A percentile compares a stretch with the other conserved stretches of the same genome.
Evolutionary conservation across 106 monocot genomes (phyloP).

Genomic region (Dactylorhiza incarnata): DNA sequence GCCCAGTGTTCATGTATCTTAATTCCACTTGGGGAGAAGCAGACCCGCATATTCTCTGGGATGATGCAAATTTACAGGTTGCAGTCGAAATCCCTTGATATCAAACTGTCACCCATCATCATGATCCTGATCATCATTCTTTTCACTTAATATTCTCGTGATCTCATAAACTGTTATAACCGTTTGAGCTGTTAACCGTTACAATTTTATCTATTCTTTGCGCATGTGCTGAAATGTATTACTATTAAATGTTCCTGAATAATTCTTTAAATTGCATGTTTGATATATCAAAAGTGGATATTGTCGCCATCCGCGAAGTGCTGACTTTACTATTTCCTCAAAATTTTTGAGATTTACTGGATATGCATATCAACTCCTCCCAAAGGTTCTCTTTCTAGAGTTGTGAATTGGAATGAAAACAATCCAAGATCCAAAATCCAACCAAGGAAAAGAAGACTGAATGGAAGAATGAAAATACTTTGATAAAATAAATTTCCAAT

Average conservation of each 20-base stretch:
- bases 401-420: not conserved
- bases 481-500: too few relatives aligned
- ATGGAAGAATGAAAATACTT: too few relatives aligned
- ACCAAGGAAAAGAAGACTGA: too few relatives aligned
- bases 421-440: too few relatives aligned
- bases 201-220: not conserved
- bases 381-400: not conserved
- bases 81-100: not conserved
- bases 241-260: not conserved
- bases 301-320: not conserved
- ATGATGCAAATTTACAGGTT: constrained; percentile 83
- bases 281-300: not conserved
- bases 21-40: constrained; percentile 38
- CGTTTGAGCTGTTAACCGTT: not conserved
- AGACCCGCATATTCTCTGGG: constrained; percentile 61
- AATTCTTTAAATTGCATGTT: not conserved
- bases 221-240: not conserved
- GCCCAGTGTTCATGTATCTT: constrained; percentile 74
- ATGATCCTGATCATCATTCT: not conserved
- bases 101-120: not conserved
- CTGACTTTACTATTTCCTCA: not conserved
- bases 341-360: not conserved
- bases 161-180: not conserved
- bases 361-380: not conserved
- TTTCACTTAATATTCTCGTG: not conserved